These are phyloP conservation scores for Alisma plantagoaquatica DNA, from an alignment of 106 monocot species.

Conservation along the genomic window DNA sequence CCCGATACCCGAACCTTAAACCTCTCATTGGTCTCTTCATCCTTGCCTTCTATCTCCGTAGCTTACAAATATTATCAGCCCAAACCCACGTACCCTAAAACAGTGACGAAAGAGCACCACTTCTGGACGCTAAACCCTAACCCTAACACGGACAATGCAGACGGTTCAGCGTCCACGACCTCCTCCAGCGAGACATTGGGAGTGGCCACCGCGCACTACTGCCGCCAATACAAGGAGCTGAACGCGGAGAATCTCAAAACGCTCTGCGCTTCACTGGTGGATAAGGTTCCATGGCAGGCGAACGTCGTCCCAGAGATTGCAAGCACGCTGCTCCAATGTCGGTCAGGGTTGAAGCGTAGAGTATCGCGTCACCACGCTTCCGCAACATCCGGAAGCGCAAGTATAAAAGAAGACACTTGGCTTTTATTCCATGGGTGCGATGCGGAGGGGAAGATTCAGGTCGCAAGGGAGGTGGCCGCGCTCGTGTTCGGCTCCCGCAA, in stretches of 20 bases:
- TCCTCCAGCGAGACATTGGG: conserved; percentile 22
- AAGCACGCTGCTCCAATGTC: conserved; percentile 55
- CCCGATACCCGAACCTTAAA: conserved; percentile 32
- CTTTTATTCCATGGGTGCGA: conserved; percentile 75
- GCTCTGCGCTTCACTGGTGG: conserved; percentile 61
- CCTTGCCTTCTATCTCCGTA: conserved; percentile 32
- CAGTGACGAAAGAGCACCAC: conserved; percentile 22
- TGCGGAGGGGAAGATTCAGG: conserved; percentile 47
- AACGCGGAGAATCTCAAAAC: conserved; percentile 78
- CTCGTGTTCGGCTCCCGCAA: conserved; percentile 67
- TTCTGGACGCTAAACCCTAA: conserved; percentile 5
- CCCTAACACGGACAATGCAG: conserved; percentile 10
- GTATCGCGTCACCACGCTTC: conserved; percentile 3
- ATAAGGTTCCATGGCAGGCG: conserved; percentile 57
- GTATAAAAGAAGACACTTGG: conserved; percentile 94
- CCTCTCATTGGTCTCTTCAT: conserved; percentile 26
- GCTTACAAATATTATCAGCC: conserved; percentile 7
- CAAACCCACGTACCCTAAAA: conserved; percentile 9
- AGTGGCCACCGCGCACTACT: conserved; percentile 25
- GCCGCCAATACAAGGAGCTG: conserved; percentile 61
- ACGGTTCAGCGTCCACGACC: conserved; percentile 23
- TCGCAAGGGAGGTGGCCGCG: conserved; percentile 47
- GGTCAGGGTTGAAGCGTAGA: conserved; percentile 68
- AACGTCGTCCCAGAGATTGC: conserved; percentile 66
- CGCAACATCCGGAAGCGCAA: not conserved